Evolutionary conservation across 2,329 filamentous ascomycete species (phyloP).

Genomic region (Botrytis paeoniae): DNA sequence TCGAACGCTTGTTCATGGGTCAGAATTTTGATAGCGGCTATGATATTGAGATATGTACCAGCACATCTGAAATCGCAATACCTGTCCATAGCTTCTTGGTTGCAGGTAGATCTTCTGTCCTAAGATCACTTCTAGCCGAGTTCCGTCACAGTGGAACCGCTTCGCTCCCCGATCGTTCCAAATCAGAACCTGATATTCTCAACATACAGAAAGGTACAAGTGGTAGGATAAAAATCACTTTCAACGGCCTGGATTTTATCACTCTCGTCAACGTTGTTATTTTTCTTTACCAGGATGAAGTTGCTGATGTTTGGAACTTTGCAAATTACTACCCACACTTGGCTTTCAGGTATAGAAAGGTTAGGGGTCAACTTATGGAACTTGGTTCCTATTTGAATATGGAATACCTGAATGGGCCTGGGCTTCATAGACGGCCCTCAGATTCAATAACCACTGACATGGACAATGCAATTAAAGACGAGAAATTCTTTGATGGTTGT

Average conservation of each 20-base stretch:
- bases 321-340: slow-evolving; percentile 59
- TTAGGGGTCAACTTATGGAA: slow-evolving; percentile 84
- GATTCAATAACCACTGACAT: slow-evolving; percentile 68
- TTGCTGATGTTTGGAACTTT: slow-evolving; percentile 85
- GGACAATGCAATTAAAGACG: slow-evolving; percentile 63
- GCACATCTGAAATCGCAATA: slow-evolving; percentile 67
- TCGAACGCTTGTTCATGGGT: slow-evolving; percentile 49
- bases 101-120: slow-evolving; percentile 64
- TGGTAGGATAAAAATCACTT: slow-evolving; percentile 55
- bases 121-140: slow-evolving; percentile 61
- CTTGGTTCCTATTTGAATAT: slow-evolving; percentile 71
- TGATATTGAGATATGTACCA: slow-evolving; percentile 47
- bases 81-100: slow-evolving; percentile 83
- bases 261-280: slow-evolving; percentile 76
- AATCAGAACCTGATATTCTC: slow-evolving; percentile 51
- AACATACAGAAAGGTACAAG: slow-evolving; percentile 50
- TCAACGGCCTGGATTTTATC: slow-evolving; percentile 71
- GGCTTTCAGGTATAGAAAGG: slow-evolving; percentile 72
- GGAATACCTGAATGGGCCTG: slow-evolving; percentile 65
- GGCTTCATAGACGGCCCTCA: slow-evolving; percentile 66
- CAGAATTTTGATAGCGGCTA: slow-evolving; percentile 42
- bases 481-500: slow-evolving; percentile 70
- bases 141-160: slow-evolving; percentile 54
- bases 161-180: slow-evolving; percentile 41
- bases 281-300: slow-evolving; percentile 75